Conservation (phyloP, 768 basidiomycete genomes). For the Suillus cothurnatus region DNA sequence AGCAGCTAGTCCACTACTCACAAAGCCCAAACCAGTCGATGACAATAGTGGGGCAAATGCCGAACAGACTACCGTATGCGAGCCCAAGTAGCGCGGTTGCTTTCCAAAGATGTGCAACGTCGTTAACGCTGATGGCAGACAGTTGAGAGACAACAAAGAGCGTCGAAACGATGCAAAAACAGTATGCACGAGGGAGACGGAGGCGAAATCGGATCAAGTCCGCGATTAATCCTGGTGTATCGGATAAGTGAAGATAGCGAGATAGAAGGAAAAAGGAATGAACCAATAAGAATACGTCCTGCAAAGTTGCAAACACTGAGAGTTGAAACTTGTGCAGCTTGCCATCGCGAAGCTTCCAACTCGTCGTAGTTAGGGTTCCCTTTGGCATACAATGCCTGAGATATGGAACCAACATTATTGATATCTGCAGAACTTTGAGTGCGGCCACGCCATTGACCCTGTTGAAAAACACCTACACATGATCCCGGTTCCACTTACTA, state of each 20-base stretch:
- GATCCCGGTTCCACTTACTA: conserved; percentile 73
- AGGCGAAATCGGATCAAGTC: conserved; percentile 63
- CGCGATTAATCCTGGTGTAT: conserved; percentile 58
- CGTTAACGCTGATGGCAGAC: conserved; percentile 53
- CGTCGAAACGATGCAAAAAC: conserved; percentile 64
- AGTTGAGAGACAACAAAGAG: conserved; percentile 77
- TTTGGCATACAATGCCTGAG: conserved; percentile 67
- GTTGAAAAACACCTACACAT: conserved; percentile 56
- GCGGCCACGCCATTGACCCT: conserved; percentile 6
- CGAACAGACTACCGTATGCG: conserved; percentile 75
- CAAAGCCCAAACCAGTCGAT: conserved; percentile 91
- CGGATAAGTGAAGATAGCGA: background rate
- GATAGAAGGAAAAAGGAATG: too few relatives aligned
- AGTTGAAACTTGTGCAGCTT: conserved; percentile 82
- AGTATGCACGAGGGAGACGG: conserved; percentile 65
- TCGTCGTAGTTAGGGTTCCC: conserved; percentile 65
- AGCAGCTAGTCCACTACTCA: conserved; percentile 40
- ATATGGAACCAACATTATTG: conserved; percentile 84
- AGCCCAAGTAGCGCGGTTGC: conserved; percentile 37
- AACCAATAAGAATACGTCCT: conserved; percentile 79
- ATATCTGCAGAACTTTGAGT: conserved; percentile 50
- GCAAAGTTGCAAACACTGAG: conserved; percentile 81
- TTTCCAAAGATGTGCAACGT: conserved; percentile 65
- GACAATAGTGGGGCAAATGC: conserved; percentile 71
- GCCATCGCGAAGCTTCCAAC: conserved; percentile 69